Percentiles rank a stretch among this genome's conserved stretches.
Evolutionary conservation across 331 rosid species (phyloP).

Genomic region (Malus hybrid): DNA sequence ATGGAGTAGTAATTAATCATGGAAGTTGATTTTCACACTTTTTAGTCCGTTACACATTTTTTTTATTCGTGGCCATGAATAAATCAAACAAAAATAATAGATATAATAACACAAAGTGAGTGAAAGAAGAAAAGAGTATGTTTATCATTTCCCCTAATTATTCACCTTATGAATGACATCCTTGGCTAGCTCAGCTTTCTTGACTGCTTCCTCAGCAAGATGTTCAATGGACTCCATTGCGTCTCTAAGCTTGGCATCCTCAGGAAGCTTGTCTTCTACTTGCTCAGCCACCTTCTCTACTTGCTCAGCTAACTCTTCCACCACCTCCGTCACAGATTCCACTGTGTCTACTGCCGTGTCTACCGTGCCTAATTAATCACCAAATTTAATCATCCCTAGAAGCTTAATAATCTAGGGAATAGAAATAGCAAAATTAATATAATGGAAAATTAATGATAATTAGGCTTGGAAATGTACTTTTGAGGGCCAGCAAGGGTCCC

Average conservation of each 20-base stretch:
- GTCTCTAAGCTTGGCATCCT: slow-evolving; percentile 3
- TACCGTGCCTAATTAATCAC: background rate
- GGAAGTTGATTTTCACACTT: background rate
- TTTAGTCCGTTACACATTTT: no score
- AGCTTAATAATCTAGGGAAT: background rate
- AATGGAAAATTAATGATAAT: background rate
- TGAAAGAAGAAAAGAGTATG: no score
- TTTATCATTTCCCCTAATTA: background rate
- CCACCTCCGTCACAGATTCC: slow-evolving; percentile 6
- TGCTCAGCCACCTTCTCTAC: slow-evolving; percentile 3
- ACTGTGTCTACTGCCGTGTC: background rate
- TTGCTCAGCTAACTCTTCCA: slow-evolving; percentile 3
- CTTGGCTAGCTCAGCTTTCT: background rate
- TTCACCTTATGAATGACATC: slow-evolving; percentile 11
- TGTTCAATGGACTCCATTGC: slow-evolving; percentile 1
- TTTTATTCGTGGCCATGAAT: no score
- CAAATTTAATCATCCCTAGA: background rate
- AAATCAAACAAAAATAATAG: no score
- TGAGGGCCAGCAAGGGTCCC: background rate
- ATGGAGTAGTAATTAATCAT: background rate
- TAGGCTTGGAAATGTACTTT: background rate
- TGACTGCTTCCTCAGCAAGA: background rate
- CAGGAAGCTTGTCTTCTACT: background rate
- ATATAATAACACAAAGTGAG: no score
- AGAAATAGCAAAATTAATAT: background rate